Evolutionary conservation across 148 eudicot genomes (phyloP).

Genomic region (Salicornia ramosissima): DNA sequence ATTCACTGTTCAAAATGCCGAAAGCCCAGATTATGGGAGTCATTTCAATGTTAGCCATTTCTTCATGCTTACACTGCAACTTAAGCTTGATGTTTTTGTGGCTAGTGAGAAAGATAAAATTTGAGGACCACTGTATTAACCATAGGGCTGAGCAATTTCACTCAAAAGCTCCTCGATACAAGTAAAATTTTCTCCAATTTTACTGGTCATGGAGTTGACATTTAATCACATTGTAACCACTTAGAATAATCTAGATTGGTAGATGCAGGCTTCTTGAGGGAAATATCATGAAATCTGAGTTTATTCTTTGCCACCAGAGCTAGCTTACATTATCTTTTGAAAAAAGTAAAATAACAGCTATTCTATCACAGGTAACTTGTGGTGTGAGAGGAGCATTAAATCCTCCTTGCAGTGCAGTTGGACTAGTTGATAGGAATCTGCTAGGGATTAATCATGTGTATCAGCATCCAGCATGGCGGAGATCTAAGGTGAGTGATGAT

Average conservation of each 20-base stretch:
- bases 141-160: neutral
- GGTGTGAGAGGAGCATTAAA: constrained; percentile 66
- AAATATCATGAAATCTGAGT: no score
- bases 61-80: constrained; percentile 8
- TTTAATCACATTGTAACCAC: no score
- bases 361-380: constrained; percentile 53
- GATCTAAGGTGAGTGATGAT: constrained; percentile 56
- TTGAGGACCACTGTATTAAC: no score
- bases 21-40: constrained; percentile 60
- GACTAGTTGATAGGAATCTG: constrained; percentile 71
- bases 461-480: constrained; percentile 81
- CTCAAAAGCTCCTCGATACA: neutral
- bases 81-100: neutral
- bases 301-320: no score
- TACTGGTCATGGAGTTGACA: no score
- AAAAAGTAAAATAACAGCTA: neutral
- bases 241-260: no score
- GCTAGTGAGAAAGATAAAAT: no score
- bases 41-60: constrained; percentile 53
- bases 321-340: no score
- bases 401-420: constrained; percentile 88
- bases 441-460: constrained; percentile 81
- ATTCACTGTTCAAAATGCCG: constrained; percentile 51
- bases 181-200: no score
- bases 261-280: no score